phyloP scores from a whole-genome alignment of 805 yeast genomes.

The Candida adriatica region DNA sequence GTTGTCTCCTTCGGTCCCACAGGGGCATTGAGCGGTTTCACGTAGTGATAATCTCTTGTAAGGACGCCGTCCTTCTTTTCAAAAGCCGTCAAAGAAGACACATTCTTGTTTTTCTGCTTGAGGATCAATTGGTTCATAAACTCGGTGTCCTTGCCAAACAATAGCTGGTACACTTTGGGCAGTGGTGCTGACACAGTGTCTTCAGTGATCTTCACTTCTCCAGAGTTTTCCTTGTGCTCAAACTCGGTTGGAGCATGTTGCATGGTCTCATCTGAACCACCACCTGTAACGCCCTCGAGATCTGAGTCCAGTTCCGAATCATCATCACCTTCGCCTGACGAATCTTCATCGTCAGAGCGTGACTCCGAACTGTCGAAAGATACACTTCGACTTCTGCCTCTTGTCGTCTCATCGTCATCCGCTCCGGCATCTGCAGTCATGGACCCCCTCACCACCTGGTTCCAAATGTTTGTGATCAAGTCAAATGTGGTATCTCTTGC shows the following conservation, averaged over 20 bases:
- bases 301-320: conserved; percentile 1
- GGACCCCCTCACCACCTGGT: conserved; percentile 30
- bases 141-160: conserved; percentile 55
- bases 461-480: conserved; percentile 58
- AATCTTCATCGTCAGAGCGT: conserved; percentile 10
- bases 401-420: conserved; percentile 10
- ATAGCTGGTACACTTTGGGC: conserved; percentile 49
- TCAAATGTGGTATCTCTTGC: conserved; percentile 57
- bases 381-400: conserved; percentile 8
- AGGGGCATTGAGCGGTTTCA: conserved; percentile 57
- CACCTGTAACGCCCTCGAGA: conserved; percentile 2
- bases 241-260: conserved; percentile 43
- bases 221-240: conserved; percentile 35
- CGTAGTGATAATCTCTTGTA: conserved; percentile 47
- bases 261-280: conserved; percentile 2
- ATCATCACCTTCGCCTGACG: conserved; percentile 7
- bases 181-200: conserved; percentile 54
- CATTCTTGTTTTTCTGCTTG: conserved; percentile 58
- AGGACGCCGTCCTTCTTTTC: conserved; percentile 23
- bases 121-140: conserved; percentile 39
- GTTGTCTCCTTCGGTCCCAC: conserved; percentile 74
- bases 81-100: conserved; percentile 42
- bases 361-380: conserved; percentile 6
- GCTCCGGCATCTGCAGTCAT: conserved; percentile 9
- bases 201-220: conserved; percentile 51